Evolutionary conservation across 345 rosid species (phyloP).

Genomic region (Brassica juncea): DNA sequence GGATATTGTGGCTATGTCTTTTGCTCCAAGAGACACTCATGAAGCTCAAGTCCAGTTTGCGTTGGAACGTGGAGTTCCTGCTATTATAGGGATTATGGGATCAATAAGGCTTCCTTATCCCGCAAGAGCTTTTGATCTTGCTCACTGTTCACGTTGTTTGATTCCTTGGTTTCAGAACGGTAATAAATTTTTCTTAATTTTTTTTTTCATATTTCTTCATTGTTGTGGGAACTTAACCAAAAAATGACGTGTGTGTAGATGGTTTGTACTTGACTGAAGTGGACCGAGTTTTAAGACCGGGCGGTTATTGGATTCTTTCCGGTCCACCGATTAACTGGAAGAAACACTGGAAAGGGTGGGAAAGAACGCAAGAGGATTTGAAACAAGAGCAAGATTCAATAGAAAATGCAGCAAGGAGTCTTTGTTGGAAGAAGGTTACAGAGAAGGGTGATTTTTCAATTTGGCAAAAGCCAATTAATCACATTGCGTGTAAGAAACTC

Average conservation of each 20-base stretch:
- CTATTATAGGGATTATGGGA: slow-evolving; percentile 83
- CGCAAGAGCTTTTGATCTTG: slow-evolving; percentile 94
- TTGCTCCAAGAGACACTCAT: slow-evolving; percentile 97
- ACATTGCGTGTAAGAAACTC: slow-evolving; percentile 62
- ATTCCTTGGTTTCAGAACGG: slow-evolving; percentile 80
- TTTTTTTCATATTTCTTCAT: background rate
- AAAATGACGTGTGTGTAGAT: slow-evolving; percentile 41
- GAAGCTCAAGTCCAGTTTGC: slow-evolving; percentile 99
- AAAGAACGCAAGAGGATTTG: slow-evolving; percentile 74
- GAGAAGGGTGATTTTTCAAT: slow-evolving; percentile 74
- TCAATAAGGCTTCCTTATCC: slow-evolving; percentile 91
- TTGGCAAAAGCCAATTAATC: slow-evolving; percentile 91
- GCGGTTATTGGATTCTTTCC: slow-evolving; percentile 94
- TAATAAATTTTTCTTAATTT: slow-evolving; percentile 26
- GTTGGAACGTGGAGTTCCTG: slow-evolving; percentile 97
- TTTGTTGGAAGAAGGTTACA: slow-evolving; percentile 93
- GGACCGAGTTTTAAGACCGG: slow-evolving; percentile 88
- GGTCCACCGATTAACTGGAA: slow-evolving; percentile 97
- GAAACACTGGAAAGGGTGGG: slow-evolving; percentile 94
- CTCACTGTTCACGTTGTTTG: slow-evolving; percentile 96
- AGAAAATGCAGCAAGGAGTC: slow-evolving; percentile 71
- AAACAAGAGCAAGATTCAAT: slow-evolving; percentile 83
- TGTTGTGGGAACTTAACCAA: background rate
- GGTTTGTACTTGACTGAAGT: slow-evolving; percentile 85
- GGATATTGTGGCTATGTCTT: slow-evolving; percentile 74